Conservation (phyloP, 2,329 filamentous ascomycete genomes). For the Phyllosticta citriasiana region DNA sequence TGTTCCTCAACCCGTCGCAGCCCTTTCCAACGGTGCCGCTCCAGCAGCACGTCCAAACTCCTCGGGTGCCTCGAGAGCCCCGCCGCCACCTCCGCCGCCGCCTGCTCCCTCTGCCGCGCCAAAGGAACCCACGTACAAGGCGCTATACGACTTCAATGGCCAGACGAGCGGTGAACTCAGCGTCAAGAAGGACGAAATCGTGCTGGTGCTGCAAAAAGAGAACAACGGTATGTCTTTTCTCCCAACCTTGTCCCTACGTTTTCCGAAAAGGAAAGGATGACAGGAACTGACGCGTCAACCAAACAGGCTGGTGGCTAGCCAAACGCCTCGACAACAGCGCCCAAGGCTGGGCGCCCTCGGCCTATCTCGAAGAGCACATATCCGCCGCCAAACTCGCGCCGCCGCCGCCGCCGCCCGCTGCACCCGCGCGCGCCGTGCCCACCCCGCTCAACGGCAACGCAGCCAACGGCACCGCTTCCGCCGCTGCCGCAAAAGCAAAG, state of each 20-base stretch:
- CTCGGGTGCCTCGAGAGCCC: conserved; percentile 36
- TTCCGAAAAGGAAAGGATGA: background rate
- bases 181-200: conserved; percentile 66
- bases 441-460: conserved; percentile 35
- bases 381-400: conserved; percentile 39
- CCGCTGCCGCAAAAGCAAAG: conserved; percentile 20
- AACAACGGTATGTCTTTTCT: conserved; percentile 63
- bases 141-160: conserved; percentile 83
- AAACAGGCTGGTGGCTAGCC: conserved; percentile 90
- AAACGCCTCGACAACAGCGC: conserved; percentile 57
- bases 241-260: background rate
- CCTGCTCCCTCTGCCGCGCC: conserved; percentile 50
- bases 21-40: conserved; percentile 40
- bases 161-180: conserved; percentile 78
- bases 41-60: conserved; percentile 26
- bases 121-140: conserved; percentile 73
- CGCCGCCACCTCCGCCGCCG: conserved; percentile 52
- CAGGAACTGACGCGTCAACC: background rate
- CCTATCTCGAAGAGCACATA: conserved; percentile 81
- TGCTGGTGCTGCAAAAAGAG: conserved; percentile 90
- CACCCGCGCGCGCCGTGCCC: conserved; percentile 33
- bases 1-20: conserved; percentile 37
- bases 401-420: conserved; percentile 42
- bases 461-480: conserved; percentile 37
- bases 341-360: conserved; percentile 91